A percentile compares a stretch with the other conserved stretches of the same genome.
phyloP scores from a whole-genome alignment of 2,329 filamentous ascomycete species.

The Aspergillus pseudoviridinutans region DNA sequence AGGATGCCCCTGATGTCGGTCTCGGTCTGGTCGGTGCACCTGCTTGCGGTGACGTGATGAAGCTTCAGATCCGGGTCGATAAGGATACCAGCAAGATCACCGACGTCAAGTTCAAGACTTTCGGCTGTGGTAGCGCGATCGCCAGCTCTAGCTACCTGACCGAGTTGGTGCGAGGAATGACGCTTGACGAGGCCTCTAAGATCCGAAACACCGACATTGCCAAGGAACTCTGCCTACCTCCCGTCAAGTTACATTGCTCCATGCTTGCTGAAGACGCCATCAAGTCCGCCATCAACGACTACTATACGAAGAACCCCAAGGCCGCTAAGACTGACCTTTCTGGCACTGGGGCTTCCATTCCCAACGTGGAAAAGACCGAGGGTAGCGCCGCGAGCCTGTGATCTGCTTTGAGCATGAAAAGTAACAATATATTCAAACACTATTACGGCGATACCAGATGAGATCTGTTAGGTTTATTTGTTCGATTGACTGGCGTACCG shows the following conservation, averaged over 20 bases:
- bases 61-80: conserved; percentile 89
- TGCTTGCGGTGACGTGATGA: conserved; percentile 90
- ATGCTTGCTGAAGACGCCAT: conserved; percentile 92
- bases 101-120: conserved; percentile 98
- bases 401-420: conserved; percentile 5
- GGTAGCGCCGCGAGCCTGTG: conserved; percentile 22
- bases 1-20: conserved; percentile 77
- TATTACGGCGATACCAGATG: conserved; percentile 8
- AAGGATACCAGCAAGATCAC: conserved; percentile 81
- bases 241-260: conserved; percentile 86
- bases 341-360: conserved; percentile 66
- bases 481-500: background rate
- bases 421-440: conserved; percentile 1
- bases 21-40: conserved; percentile 90
- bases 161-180: conserved; percentile 93
- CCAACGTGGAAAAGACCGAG: conserved; percentile 47
- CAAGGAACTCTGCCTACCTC: conserved; percentile 88
- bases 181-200: conserved; percentile 83
- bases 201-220: conserved; percentile 98
- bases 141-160: conserved; percentile 93
- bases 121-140: conserved; percentile 91
- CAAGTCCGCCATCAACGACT: conserved; percentile 86
- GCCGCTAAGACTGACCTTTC: conserved; percentile 70
- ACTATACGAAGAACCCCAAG: conserved; percentile 85
- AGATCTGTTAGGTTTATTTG: conserved; percentile 4